Evolutionary conservation across 768 basidiomycete genomes (phyloP).

Genomic region (Clitopilus hobsonii): DNA sequence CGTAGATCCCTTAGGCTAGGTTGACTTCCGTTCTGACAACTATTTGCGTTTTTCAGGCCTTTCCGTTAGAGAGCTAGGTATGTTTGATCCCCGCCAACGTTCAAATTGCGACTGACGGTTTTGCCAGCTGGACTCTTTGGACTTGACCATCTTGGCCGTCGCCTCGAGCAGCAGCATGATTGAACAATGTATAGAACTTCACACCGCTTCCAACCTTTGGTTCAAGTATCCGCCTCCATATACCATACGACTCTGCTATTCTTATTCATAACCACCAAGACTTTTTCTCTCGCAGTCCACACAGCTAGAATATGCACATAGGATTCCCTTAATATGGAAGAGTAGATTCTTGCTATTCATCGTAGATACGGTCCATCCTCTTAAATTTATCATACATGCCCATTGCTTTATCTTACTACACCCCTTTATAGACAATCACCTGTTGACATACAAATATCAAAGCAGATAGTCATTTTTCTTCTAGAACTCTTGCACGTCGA

Average conservation of each 20-base stretch:
- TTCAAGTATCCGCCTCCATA: too few relatives aligned
- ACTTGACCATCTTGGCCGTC: slow-evolving; percentile 31
- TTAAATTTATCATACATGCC: neutral
- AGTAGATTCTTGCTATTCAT: neutral
- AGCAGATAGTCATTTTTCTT: neutral
- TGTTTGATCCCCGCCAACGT: slow-evolving; percentile 1
- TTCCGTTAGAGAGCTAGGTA: slow-evolving; percentile 46
- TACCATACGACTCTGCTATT: too few relatives aligned
- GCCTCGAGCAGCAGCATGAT: slow-evolving; percentile 10
- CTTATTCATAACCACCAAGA: too few relatives aligned
- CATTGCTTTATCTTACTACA: neutral
- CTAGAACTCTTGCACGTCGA: neutral
- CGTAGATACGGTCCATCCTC: neutral
- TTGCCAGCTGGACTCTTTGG: slow-evolving; percentile 37
- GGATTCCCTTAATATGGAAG: neutral
- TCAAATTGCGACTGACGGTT: neutral
- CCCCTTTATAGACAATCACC: too few relatives aligned
- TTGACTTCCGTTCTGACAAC: neutral
- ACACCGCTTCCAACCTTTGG: too few relatives aligned
- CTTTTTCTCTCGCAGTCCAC: neutral
- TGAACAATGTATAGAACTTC: too few relatives aligned
- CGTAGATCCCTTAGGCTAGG: too few relatives aligned
- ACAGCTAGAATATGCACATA: neutral
- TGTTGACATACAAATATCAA: too few relatives aligned
- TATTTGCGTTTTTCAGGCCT: slow-evolving; percentile 24